Percentiles rank a stretch among this genome's conserved stretches.
Conservation (phyloP, 1,284 basidiomycete species). For the Takashimella koratensis region DNA sequence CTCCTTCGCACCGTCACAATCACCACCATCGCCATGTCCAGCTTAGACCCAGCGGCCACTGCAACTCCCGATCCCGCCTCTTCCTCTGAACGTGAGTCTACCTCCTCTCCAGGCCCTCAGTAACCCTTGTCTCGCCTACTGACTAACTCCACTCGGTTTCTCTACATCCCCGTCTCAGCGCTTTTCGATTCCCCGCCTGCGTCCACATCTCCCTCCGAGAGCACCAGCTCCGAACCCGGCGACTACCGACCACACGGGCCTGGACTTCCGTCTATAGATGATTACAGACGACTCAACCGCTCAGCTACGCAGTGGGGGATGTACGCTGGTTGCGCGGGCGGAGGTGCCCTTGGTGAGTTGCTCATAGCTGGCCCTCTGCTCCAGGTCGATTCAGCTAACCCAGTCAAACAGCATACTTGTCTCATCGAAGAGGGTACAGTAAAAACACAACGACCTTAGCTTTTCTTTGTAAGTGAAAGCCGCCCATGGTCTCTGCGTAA, state of each 20-base stretch:
- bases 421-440: neutral
- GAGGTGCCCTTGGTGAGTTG: constrained; percentile 14
- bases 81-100: neutral
- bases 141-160: too few species aligned
- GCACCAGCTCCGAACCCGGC: neutral
- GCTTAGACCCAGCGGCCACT: neutral
- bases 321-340: constrained; percentile 15
- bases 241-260: neutral
- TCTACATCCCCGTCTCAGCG: too few species aligned
- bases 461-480: neutral
- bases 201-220: neutral
- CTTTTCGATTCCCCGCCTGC: neutral
- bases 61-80: too few species aligned
- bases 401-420: neutral
- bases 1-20: too few species aligned
- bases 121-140: too few species aligned
- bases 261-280: constrained; percentile 3
- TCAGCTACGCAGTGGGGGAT: constrained; percentile 19
- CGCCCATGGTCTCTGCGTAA: too few species aligned
- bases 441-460: neutral
- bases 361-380: too few species aligned
- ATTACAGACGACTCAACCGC: constrained; percentile 12
- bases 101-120: neutral
- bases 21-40: neutral
- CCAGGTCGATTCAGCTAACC: too few species aligned